phyloP scores from a whole-genome alignment of 1,139 yeast genomes.

The Yamadazyma trypodendri region DNA sequence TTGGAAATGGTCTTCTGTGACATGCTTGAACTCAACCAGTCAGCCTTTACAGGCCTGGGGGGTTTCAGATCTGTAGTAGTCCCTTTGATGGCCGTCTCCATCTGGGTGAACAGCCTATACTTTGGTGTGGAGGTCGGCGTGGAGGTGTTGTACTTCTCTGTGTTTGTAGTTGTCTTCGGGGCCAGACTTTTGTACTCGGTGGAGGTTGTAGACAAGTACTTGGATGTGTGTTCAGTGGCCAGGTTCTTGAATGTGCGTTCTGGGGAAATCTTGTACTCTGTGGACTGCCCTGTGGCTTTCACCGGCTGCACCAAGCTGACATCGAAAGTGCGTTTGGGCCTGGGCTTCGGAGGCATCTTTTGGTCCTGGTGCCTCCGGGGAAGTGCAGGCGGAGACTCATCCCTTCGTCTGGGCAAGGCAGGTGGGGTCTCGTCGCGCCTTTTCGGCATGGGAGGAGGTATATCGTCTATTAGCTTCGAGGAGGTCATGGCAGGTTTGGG shows the following conservation, averaged over 20 bases:
- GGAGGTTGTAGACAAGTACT: background rate
- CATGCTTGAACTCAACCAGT: conserved; percentile 10
- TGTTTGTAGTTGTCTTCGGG: too few relatives aligned
- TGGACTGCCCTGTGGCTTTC: too few relatives aligned
- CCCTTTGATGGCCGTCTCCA: conserved; percentile 12
- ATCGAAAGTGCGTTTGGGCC: conserved; percentile 1
- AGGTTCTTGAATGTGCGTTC: too few relatives aligned
- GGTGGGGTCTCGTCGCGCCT: conserved; percentile 8
- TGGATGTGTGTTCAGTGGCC: too few relatives aligned
- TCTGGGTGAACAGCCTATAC: conserved; percentile 13
- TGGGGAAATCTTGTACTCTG: too few relatives aligned
- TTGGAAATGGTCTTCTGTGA: background rate
- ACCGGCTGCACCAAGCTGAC: conserved; percentile 9
- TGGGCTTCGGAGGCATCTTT: conserved; percentile 7
- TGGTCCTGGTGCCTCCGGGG: conserved; percentile 6
- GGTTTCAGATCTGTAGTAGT: background rate
- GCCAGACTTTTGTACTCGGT: background rate
- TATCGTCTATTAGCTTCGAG: too few relatives aligned
- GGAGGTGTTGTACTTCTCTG: too few relatives aligned
- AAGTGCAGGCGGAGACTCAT: conserved; percentile 3
- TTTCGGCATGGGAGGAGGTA: conserved; percentile 1
- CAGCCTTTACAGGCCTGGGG: conserved; percentile 10
- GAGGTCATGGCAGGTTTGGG: conserved; percentile 5
- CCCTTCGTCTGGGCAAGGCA: conserved; percentile 5
- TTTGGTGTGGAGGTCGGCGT: too few relatives aligned